Base-by-base conservation (phyloP, 2,329 filamentous ascomycete genomes). In the Alternaria conjuncta region DNA sequence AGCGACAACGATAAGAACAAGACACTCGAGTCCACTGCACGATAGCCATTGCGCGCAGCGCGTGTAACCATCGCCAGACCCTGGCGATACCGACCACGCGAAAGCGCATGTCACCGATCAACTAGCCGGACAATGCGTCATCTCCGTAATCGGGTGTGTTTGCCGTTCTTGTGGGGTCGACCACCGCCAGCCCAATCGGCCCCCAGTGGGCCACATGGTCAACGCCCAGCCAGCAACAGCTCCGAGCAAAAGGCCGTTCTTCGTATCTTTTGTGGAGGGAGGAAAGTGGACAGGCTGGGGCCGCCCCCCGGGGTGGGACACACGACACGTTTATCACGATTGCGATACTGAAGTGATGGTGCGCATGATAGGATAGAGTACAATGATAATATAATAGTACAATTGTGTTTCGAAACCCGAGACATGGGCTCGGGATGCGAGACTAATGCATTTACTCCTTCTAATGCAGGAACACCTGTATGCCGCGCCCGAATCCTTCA, bases 241-340 rank as follows among this genome's bases (percentile, higher is more conserved):
- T 50, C 53, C 53, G 55, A 57, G 45, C 55, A 47, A 47, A 50
- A 46, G 53, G 58, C 23, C 44, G 44, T 61, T 50, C 45, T 51
- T 41, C 58, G 58, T 61, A 61, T 61, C 58, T 57, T 61, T 43
- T 57, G 32, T 44, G 13, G 32, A 44, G 53, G 51, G 53, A 15
- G 11, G 30, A 36, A 50, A 36, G 28, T 51, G 49, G 49, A 23
- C 36, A 41, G n/a, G 49, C 49, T 25, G 49, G 49, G 49, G 49
- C 49, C 49, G 30, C 49, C 30, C 49, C 46, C 49, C 20, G 8
- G 28, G 30, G 18, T 36, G 20, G 36, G 36, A 41, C n/a, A 41
- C 36, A 41, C 36, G 30, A 53, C 30, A 53, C 30, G 49, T 53
- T 41, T 53, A 36, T 36, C 30, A 15, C 20, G 44, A 51, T 10